phyloP scores from a whole-genome alignment of 2,329 filamentous ascomycete genomes.

The Diplodia mutila region DNA sequence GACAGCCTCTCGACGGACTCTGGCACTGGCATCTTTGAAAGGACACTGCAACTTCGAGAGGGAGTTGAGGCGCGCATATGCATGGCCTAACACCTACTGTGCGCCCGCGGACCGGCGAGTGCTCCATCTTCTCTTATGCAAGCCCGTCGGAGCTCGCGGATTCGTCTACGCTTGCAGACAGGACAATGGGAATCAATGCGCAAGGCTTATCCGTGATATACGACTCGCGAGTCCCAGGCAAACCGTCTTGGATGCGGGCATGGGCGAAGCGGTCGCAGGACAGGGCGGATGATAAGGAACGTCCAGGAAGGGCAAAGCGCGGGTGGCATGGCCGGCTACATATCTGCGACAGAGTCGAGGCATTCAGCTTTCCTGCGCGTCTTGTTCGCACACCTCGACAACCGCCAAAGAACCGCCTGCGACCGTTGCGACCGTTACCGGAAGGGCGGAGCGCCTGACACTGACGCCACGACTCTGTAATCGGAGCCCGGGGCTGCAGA shows the following conservation, averaged over 20 bases:
- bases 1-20: background rate
- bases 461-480: background rate
- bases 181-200: background rate
- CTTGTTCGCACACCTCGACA: background rate
- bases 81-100: background rate
- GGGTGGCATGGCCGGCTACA: background rate
- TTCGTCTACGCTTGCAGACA: slow-evolving; percentile 1
- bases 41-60: background rate
- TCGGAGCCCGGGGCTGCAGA: background rate
- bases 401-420: background rate
- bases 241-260: background rate
- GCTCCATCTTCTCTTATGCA: background rate
- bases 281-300: slow-evolving; percentile 5
- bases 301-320: slow-evolving; percentile 8
- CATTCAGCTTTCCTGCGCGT: background rate
- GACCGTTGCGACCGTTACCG: slow-evolving; percentile 19
- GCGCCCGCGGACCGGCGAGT: background rate
- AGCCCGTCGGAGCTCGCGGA: background rate
- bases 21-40: background rate
- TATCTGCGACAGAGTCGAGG: slow-evolving; percentile 17
- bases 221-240: background rate
- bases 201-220: background rate
- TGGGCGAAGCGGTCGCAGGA: background rate
- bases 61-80: background rate
- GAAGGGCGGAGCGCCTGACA: slow-evolving; percentile 1